A percentile compares a stretch with the other conserved stretches of the same genome.
Conservation (phyloP, 2,329 filamentous ascomycete species). For the Diaporthe helianthi region DNA sequence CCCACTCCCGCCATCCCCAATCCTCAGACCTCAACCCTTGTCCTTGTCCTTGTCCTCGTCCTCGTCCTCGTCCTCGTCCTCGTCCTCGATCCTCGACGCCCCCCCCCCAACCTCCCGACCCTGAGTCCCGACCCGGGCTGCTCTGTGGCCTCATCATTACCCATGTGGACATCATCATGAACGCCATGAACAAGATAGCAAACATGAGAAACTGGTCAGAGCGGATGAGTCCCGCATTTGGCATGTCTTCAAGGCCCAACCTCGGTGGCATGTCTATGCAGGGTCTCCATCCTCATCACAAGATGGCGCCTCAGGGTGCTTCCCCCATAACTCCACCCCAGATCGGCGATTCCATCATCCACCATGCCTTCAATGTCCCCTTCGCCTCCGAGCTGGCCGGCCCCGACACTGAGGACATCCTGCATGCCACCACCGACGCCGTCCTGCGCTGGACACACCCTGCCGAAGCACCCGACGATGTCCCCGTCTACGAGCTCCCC, state of each 20-base stretch:
- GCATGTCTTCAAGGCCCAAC: slow-evolving; percentile 65
- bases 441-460: slow-evolving; percentile 94
- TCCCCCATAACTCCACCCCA: slow-evolving; percentile 71
- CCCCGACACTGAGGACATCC: slow-evolving; percentile 91
- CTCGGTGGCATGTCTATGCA: slow-evolving; percentile 65
- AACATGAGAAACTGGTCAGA: slow-evolving; percentile 77
- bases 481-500: slow-evolving; percentile 88
- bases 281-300: slow-evolving; percentile 63
- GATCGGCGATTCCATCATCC: slow-evolving; percentile 78
- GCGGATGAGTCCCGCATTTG: slow-evolving; percentile 72
- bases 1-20: slow-evolving; percentile 33
- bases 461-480: slow-evolving; percentile 82
- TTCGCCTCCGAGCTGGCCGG: slow-evolving; percentile 92
- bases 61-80: background rate
- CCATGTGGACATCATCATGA: slow-evolving; percentile 35
- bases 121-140: slow-evolving; percentile 29
- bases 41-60: background rate
- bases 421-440: slow-evolving; percentile 88
- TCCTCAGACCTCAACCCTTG: slow-evolving; percentile 16
- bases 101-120: background rate
- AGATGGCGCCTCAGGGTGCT: slow-evolving; percentile 58
- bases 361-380: slow-evolving; percentile 96
- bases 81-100: background rate
- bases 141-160: slow-evolving; percentile 30
- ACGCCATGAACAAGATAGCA: slow-evolving; percentile 73